phyloP scores from a whole-genome alignment of 306 rosid genomes.

The Vachellia collinsii region DNA sequence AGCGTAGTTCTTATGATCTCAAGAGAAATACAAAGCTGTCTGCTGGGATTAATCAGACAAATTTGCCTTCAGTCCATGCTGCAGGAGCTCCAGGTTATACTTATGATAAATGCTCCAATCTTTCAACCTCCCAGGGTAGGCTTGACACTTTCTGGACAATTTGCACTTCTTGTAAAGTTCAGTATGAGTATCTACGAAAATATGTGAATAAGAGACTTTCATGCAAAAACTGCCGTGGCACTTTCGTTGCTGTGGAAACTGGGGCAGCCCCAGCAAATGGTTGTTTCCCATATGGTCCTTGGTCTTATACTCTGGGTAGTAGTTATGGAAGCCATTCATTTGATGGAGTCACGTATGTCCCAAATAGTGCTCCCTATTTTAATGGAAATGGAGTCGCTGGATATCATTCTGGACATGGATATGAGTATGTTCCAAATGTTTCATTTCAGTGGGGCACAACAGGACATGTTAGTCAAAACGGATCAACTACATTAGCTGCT shows the following conservation, averaged over 20 bases:
- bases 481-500: slow-evolving; percentile 39
- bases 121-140: slow-evolving; percentile 46
- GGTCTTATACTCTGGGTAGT: slow-evolving; percentile 55
- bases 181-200: slow-evolving; percentile 74
- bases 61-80: slow-evolving; percentile 52
- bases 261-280: slow-evolving; percentile 76
- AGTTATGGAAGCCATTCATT: slow-evolving; percentile 62
- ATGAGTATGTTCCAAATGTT: slow-evolving; percentile 58
- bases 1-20: slow-evolving; percentile 53
- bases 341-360: slow-evolving; percentile 65
- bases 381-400: slow-evolving; percentile 58
- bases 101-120: slow-evolving; percentile 45
- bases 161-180: slow-evolving; percentile 77
- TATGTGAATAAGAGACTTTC: slow-evolving; percentile 76
- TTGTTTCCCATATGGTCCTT: slow-evolving; percentile 65
- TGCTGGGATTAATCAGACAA: slow-evolving; percentile 53
- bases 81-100: slow-evolving; percentile 47
- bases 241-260: slow-evolving; percentile 69
- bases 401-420: slow-evolving; percentile 54
- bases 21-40: slow-evolving; percentile 56
- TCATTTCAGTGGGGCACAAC: slow-evolving; percentile 71
- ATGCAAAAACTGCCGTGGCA: slow-evolving; percentile 73
- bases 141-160: slow-evolving; percentile 84
- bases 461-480: slow-evolving; percentile 52
- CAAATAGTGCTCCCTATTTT: slow-evolving; percentile 48